Evolutionary conservation across 345 rosid genomes (phyloP).

Genomic region (Salix purpurea): DNA sequence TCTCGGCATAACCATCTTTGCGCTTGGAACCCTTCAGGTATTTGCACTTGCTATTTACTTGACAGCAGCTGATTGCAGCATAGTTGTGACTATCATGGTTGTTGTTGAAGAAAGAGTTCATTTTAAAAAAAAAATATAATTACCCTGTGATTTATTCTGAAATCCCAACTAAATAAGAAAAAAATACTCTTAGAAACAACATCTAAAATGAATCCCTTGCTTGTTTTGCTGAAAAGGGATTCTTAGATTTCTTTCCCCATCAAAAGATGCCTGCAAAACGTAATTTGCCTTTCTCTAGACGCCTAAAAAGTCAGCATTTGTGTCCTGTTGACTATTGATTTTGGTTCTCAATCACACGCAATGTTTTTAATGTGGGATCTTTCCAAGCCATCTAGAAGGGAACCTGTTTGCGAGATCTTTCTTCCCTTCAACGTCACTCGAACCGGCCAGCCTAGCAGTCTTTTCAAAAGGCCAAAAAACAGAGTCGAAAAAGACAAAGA

Average conservation of each 20-base stretch:
- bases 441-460: not conserved
- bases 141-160: too few species aligned
- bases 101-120: too few species aligned
- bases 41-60: not conserved
- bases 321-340: not conserved
- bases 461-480: not conserved
- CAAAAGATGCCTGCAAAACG: not conserved
- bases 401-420: not conserved
- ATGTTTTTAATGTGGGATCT: not conserved
- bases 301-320: not conserved
- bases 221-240: too few species aligned
- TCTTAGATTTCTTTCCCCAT: not conserved
- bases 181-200: too few species aligned
- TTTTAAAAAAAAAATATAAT: too few species aligned
- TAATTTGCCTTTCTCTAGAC: too few species aligned
- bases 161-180: too few species aligned
- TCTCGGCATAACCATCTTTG: slow-evolving; percentile 66
- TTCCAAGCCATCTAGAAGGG: not conserved
- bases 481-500: not conserved
- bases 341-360: not conserved
- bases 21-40: slow-evolving; percentile 79
- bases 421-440: not conserved
- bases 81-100: not conserved
- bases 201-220: too few species aligned
- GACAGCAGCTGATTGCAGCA: not conserved